Evolutionary conservation across 805 yeast genomes (phyloP).

Genomic region (Allodekkera sacchari): DNA sequence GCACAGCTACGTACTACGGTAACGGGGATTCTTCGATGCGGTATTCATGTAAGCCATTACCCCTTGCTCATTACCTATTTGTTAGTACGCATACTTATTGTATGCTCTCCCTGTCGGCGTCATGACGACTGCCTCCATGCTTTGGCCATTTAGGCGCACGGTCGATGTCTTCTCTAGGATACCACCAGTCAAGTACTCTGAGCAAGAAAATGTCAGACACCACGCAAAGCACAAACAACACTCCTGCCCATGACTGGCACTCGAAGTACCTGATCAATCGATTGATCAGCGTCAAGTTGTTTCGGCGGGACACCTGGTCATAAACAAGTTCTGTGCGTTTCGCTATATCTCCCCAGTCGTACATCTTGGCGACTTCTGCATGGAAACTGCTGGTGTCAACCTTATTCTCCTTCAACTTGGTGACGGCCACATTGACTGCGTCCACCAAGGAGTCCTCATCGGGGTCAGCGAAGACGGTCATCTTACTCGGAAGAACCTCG

Average conservation of each 20-base stretch:
- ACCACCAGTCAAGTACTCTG: slow-evolving; percentile 56
- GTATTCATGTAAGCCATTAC: too few species aligned
- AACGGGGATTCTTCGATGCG: too few species aligned
- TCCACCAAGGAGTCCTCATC: slow-evolving; percentile 75
- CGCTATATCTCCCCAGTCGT: slow-evolving; percentile 90
- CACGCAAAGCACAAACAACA: slow-evolving; percentile 69
- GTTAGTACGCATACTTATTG: too few species aligned
- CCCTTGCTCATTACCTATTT: too few species aligned
- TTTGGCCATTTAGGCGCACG: slow-evolving; percentile 73
- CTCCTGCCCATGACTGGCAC: slow-evolving; percentile 81
- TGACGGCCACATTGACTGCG: slow-evolving; percentile 66
- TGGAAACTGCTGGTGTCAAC: slow-evolving; percentile 76
- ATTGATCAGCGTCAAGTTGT: slow-evolving; percentile 34
- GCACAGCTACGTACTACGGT: too few species aligned
- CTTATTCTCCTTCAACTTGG: slow-evolving; percentile 41
- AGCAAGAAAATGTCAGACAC: slow-evolving; percentile 70
- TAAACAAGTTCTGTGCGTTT: slow-evolving; percentile 78
- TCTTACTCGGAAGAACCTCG: slow-evolving; percentile 85
- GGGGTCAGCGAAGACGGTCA: slow-evolving; percentile 88
- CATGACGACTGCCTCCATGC: neutral
- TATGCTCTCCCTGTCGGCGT: too few species aligned
- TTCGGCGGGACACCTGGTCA: slow-evolving; percentile 28
- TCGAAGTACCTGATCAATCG: slow-evolving; percentile 58
- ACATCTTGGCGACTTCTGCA: slow-evolving; percentile 68
- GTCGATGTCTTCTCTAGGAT: slow-evolving; percentile 68